These are phyloP conservation scores for Ophiostoma tasmaniense DNA, from an alignment of 2,329 filamentous ascomycete genomes.

Conservation along the genomic window DNA sequence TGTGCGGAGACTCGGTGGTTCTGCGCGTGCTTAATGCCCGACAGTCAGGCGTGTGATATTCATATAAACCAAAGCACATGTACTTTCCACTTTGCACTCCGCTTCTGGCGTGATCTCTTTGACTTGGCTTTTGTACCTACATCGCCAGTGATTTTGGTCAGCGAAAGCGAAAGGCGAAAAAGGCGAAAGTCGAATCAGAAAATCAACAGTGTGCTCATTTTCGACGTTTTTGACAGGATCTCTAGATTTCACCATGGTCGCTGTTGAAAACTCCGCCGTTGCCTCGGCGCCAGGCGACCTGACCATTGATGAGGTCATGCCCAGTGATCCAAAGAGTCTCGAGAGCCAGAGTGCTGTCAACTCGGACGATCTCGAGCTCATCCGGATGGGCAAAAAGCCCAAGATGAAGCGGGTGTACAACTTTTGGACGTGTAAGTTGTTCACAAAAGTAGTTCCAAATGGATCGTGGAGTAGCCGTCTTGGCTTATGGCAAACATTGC, in stretches of 20 bases:
- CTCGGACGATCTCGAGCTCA: neutral
- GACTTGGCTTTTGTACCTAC: neutral
- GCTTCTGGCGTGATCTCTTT: neutral
- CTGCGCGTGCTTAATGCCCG: neutral
- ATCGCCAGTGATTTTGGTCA: neutral
- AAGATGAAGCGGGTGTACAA: constrained; percentile 4
- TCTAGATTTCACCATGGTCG: neutral
- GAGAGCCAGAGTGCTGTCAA: neutral
- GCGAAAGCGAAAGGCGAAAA: neutral
- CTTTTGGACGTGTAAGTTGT: neutral
- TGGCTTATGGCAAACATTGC: neutral
- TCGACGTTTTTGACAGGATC: neutral
- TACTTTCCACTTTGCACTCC: neutral
- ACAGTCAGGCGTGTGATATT: neutral
- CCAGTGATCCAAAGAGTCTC: neutral
- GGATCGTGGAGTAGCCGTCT: neutral
- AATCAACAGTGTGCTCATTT: neutral
- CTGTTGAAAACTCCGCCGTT: neutral
- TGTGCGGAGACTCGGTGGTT: neutral
- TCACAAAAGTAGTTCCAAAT: neutral
- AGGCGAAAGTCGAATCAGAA: too few relatives aligned
- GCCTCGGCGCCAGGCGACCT: neutral
- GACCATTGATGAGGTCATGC: neutral
- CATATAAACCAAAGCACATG: neutral
- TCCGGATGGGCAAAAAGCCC: constrained; percentile 4